Base-by-base conservation (phyloP, 2,329 filamentous ascomycete genomes). In the Fusarium coicis region DNA sequence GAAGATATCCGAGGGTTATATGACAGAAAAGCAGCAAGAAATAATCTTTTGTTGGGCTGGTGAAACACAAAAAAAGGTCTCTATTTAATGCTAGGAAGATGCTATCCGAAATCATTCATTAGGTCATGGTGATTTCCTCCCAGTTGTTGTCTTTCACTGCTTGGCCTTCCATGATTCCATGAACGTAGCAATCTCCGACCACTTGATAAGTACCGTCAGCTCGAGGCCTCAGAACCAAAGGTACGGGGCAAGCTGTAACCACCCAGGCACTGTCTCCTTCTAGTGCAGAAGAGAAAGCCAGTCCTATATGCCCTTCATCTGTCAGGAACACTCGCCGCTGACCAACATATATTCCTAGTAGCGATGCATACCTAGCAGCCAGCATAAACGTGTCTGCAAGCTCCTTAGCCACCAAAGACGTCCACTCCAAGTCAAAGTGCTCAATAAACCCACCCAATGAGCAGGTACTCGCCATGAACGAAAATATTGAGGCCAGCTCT, bases 51-150 rank as follows among this genome's bases (percentile, higher is more conserved):
- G n/a, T n/a, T n/a, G n/a, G n/a, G n/a, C n/a, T n/a, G n/a, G n/a
- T n/a, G n/a, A n/a, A n/a, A 16, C 9, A 47, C 0, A n/a, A 2
- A 16, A 16, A 16, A 30, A 8, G 8, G 8, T 11, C 9, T 37
- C 49, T 21, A 53, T 28, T n/a, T n/a, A 4, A 0, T 53, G 34
- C n/a, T 9, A 5, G 0, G 34, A 2, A 16, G 18, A n/a, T 28
- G 7, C 10, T 18, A 14, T n/a, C 14, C 18, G 2, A 0, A 10
- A 3, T 2, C 5, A 7, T 11, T 0, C 10, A 16, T 12, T n/a
- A 53, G 0, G 34, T 53, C 1, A 53, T 39, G 3, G 50, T 54
- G 0, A 54, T 54, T 1, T 40, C 34, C 15, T 54, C 50, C 50
- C 50, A 54, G 23, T 10, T 18, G 23, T 18, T 40, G 3, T 39